A percentile compares a stretch with the other conserved stretches of the same genome.
Evolutionary conservation across 164 flowering plant species (phyloP).

Genomic region (Sextonia rubra): DNA sequence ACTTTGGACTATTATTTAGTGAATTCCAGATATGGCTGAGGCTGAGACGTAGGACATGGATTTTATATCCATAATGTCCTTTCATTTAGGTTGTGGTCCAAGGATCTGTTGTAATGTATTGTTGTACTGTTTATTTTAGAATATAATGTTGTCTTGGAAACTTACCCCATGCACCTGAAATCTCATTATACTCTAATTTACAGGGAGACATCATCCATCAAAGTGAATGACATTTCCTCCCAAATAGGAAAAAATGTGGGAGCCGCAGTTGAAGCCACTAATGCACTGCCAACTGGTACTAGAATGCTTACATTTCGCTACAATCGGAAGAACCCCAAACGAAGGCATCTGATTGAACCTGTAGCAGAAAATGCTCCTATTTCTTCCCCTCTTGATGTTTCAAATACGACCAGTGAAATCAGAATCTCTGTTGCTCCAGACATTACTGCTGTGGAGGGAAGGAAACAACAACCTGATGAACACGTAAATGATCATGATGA

Average conservation of each 20-base stretch:
- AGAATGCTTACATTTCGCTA: slow-evolving; percentile 54
- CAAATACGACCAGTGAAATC: slow-evolving; percentile 20
- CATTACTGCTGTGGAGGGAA: slow-evolving; percentile 31
- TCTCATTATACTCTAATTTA: slow-evolving; percentile 16
- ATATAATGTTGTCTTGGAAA: background rate
- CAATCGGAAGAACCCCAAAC: slow-evolving; percentile 72
- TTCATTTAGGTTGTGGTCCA: no score
- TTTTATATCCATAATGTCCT: no score
- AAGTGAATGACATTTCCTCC: slow-evolving; percentile 86
- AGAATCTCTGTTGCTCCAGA: slow-evolving; percentile 25
- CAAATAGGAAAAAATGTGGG: slow-evolving; percentile 76
- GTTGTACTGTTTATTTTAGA: no score
- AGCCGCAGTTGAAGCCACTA: slow-evolving; percentile 82
- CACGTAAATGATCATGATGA: slow-evolving; percentile 45
- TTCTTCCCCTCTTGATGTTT: slow-evolving; percentile 21
- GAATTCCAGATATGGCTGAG: no score
- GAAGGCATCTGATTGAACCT: slow-evolving; percentile 61
- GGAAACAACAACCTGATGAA: slow-evolving; percentile 24
- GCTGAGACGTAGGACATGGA: no score
- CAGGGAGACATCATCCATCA: slow-evolving; percentile 91
- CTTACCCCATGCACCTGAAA: background rate
- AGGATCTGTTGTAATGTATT: no score
- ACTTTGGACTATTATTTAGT: no score
- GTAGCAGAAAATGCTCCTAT: slow-evolving; percentile 19
- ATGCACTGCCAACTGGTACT: slow-evolving; percentile 41